A percentile compares a stretch with the other conserved stretches of the same genome.
Conservation (phyloP, 83 land plant genomes). For the Picea engelmannii region DNA sequence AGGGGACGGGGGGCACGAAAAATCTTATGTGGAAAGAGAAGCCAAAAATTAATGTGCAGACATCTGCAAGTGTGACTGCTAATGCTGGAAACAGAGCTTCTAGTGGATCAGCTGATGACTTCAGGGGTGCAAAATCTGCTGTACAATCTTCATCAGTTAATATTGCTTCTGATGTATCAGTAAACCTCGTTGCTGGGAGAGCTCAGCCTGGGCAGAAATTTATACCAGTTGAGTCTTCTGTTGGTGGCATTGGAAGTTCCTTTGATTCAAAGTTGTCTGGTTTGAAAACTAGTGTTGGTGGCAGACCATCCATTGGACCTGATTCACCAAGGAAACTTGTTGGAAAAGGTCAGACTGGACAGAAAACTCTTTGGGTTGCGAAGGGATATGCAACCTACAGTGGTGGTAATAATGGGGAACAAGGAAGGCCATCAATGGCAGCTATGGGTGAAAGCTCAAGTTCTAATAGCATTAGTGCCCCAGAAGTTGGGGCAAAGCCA, state of each 20-base stretch:
- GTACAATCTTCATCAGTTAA: neutral
- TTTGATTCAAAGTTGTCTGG: neutral
- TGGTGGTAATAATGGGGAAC: neutral
- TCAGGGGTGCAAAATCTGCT: neutral
- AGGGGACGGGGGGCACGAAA: neutral
- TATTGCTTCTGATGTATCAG: neutral
- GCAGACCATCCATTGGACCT: neutral
- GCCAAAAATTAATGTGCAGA: conserved; percentile 2
- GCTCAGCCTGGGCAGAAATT: neutral
- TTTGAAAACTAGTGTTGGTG: neutral
- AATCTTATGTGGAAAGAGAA: conserved; percentile 7
- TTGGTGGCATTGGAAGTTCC: neutral
- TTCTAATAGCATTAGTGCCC: too few relatives aligned
- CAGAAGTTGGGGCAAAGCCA: neutral
- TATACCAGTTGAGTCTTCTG: neutral
- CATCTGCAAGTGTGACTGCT: neutral
- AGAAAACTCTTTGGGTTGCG: conserved; percentile 13
- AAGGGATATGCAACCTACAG: conserved; percentile 5
- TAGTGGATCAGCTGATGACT: neutral
- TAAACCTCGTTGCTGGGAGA: neutral
- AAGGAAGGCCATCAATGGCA: neutral
- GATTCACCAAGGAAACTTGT: neutral
- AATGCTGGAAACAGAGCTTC: neutral
- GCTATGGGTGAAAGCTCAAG: neutral
- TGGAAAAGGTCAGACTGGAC: neutral